phyloP scores from a whole-genome alignment of 768 basidiomycete species.

The Serendipita sp. region DNA sequence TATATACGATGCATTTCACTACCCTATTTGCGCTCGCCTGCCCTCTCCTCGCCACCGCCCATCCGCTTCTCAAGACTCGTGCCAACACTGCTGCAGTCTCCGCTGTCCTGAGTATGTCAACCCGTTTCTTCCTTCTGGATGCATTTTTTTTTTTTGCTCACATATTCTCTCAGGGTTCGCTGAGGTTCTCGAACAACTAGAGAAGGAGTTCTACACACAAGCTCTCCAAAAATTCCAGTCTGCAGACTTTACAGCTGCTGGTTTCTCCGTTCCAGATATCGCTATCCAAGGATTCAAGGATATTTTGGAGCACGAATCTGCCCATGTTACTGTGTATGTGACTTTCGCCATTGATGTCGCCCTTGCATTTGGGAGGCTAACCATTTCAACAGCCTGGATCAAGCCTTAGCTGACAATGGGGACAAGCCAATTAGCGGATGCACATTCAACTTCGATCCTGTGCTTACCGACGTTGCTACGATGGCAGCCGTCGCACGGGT shows the following conservation, averaged over 20 bases:
- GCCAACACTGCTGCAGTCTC: conserved; percentile 28
- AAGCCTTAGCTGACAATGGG: conserved; percentile 28
- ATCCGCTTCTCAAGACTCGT: conserved; percentile 24
- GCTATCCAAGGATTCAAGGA: conserved; percentile 41
- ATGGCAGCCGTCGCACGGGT: conserved; percentile 59
- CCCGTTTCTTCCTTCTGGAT: background rate
- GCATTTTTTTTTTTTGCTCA: background rate
- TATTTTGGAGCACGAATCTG: conserved; percentile 30
- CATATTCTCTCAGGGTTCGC: conserved; percentile 43
- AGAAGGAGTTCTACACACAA: conserved; percentile 50
- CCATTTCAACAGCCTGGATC: conserved; percentile 27
- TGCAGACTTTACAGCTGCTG: conserved; percentile 46
- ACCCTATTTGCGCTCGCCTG: conserved; percentile 26
- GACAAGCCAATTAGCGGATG: conserved; percentile 38
- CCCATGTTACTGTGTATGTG: conserved; percentile 28
- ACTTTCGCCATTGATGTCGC: background rate
- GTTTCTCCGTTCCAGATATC: conserved; percentile 38
- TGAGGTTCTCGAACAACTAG: conserved; percentile 56
- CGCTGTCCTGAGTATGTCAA: conserved; percentile 24
- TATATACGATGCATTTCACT: conserved; percentile 32
- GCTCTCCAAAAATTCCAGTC: conserved; percentile 48
- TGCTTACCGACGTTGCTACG: conserved; percentile 44
- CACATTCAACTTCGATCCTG: conserved; percentile 50
- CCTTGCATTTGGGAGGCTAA: background rate
- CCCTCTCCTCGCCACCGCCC: conserved; percentile 32